Evolutionary conservation across 2,329 filamentous ascomycete species (phyloP).

Genomic region (Nigrospora sphaerica): DNA sequence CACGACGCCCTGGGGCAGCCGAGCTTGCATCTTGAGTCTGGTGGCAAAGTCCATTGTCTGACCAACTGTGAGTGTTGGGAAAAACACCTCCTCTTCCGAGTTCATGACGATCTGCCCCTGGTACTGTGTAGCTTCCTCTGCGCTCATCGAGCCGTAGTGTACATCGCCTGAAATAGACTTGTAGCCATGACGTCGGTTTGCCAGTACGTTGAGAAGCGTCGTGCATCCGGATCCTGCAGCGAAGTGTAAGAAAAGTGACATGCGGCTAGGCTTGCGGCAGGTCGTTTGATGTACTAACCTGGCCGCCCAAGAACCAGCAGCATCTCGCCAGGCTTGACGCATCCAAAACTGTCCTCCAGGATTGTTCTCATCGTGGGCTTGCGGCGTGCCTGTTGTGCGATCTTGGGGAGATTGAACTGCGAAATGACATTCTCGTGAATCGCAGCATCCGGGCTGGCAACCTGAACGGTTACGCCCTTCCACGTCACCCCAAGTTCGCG

Average conservation of each 20-base stretch:
- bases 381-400: conserved; percentile 42
- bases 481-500: conserved; percentile 57
- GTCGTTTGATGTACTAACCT: conserved; percentile 13
- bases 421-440: conserved; percentile 59
- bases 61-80: conserved; percentile 69
- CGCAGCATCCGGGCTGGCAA: conserved; percentile 52
- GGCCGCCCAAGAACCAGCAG: conserved; percentile 39
- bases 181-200: conserved; percentile 19
- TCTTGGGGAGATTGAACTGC: conserved; percentile 48
- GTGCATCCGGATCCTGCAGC: conserved; percentile 36
- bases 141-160: conserved; percentile 33
- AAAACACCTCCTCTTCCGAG: conserved; percentile 62
- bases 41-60: conserved; percentile 66
- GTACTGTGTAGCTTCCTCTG: conserved; percentile 41
- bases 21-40: conserved; percentile 2
- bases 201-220: conserved; percentile 44
- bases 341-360: conserved; percentile 3
- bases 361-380: conserved; percentile 37
- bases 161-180: conserved; percentile 45
- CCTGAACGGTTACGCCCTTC: conserved; percentile 56
- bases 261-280: no score
- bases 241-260: no score
- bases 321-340: conserved; percentile 34
- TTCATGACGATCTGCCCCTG: conserved; percentile 44
- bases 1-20: neutral